phyloP scores from a whole-genome alignment of 2,329 filamentous ascomycete species.

The Trichocomaceae sp. region DNA sequence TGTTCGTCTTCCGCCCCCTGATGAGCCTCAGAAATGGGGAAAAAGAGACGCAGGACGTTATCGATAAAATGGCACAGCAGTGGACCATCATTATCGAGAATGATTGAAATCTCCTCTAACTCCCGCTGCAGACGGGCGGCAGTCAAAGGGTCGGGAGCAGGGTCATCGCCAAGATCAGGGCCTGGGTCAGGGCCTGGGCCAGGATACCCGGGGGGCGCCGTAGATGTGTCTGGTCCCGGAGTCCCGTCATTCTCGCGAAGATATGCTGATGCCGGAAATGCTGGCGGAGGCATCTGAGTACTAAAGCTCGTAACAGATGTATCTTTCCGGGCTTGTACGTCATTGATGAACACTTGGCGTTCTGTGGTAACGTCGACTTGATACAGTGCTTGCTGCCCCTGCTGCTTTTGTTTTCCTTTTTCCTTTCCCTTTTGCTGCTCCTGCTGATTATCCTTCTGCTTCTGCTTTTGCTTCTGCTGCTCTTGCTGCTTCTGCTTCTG shows the following conservation, averaged over 20 bases:
- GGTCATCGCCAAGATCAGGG: background rate
- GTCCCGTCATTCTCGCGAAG: too few species aligned
- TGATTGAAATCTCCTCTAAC: constrained; percentile 64
- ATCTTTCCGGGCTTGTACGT: constrained; percentile 76
- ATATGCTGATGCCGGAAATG: too few species aligned
- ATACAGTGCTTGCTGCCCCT: constrained; percentile 56
- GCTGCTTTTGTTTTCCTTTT: background rate
- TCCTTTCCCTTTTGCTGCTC: too few species aligned
- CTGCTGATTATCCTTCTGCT: too few species aligned
- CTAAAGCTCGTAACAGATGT: constrained; percentile 88
- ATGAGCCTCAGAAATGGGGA: constrained; percentile 85
- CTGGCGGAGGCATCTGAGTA: constrained; percentile 74
- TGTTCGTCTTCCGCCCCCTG: constrained; percentile 65
- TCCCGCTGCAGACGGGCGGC: constrained; percentile 29
- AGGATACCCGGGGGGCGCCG: too few species aligned
- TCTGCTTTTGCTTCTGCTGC: too few species aligned
- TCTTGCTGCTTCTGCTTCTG: too few species aligned
- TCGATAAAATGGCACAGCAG: constrained; percentile 87
- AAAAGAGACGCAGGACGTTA: constrained; percentile 79
- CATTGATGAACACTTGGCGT: constrained; percentile 86
- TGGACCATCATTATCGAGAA: constrained; percentile 80
- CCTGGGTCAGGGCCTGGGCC: background rate
- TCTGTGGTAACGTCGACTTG: constrained; percentile 96
- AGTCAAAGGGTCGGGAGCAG: background rate
- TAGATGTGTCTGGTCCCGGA: too few species aligned